A percentile compares a stretch with the other conserved stretches of the same genome.
These are phyloP conservation scores for Ophiostoma montium DNA, from an alignment of 2,329 filamentous ascomycete species.

Conservation along the genomic window DNA sequence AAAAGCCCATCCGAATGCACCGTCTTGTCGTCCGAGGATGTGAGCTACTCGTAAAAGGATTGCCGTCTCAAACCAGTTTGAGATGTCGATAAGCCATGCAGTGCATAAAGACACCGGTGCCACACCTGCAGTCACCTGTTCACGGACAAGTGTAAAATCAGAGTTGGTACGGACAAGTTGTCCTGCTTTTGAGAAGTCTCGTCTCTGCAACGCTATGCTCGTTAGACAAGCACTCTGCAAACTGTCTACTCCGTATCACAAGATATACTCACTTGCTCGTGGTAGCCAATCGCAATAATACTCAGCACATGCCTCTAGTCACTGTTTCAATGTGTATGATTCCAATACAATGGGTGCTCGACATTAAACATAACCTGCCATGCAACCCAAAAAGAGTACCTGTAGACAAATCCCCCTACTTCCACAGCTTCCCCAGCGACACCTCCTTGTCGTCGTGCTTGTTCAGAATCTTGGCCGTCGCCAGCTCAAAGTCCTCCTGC, in stretches of 20 bases:
- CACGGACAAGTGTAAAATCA: too few species aligned
- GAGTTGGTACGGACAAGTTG: too few species aligned
- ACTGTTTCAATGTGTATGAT: too few species aligned
- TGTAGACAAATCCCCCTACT: constrained; percentile 9
- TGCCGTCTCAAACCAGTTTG: constrained; percentile 2
- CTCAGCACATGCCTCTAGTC: too few species aligned
- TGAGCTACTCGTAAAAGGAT: background rate
- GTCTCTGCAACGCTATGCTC: too few species aligned
- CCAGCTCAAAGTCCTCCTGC: constrained; percentile 96
- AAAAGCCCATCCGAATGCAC: background rate
- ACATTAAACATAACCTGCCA: constrained; percentile 2
- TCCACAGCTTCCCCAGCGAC: constrained; percentile 66
- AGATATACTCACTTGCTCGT: too few species aligned
- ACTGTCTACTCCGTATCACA: too few species aligned
- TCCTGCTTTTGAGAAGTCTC: too few species aligned
- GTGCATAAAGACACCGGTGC: too few species aligned
- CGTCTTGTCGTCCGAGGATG: background rate
- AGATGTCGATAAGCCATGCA: background rate
- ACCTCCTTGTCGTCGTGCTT: constrained; percentile 98
- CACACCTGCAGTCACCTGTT: too few species aligned
- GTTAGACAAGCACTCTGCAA: too few species aligned
- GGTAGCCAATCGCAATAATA: too few species aligned
- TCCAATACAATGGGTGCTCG: background rate
- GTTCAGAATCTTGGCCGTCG: constrained; percentile 97
- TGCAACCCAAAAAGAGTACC: background rate